These are phyloP conservation scores for Phytophthora podocarpi DNA, from an alignment of 352 stramenopile genomes.

Conservation along the genomic window DNA sequence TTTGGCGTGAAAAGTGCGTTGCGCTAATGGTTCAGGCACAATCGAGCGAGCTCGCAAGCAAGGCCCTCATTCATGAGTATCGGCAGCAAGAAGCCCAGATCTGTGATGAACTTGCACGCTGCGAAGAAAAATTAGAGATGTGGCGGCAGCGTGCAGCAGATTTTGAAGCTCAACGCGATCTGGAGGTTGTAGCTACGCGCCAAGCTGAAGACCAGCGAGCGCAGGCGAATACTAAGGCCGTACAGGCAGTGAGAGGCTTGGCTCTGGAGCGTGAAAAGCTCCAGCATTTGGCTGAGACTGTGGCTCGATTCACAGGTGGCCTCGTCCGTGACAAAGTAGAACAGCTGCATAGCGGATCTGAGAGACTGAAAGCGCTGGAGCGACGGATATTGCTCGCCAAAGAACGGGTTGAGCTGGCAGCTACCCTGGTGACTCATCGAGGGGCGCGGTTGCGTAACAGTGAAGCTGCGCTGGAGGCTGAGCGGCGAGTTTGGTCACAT, in stretches of 20 bases:
- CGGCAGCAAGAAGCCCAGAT: constrained; percentile 13
- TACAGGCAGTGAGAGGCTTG: constrained; percentile 57
- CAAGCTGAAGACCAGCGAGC: constrained; percentile 34
- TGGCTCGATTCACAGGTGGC: constrained; percentile 53
- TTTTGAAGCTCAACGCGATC: constrained; percentile 62
- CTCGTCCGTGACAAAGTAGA: constrained; percentile 58
- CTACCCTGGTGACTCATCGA: constrained; percentile 50
- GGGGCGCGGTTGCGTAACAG: constrained; percentile 68
- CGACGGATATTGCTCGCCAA: constrained; percentile 40
- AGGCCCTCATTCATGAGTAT: constrained; percentile 10
- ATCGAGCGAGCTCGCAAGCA: constrained; percentile 35
- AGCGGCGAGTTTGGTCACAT: constrained; percentile 43
- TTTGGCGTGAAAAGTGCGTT: constrained; percentile 68
- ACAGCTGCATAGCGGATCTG: constrained; percentile 29
- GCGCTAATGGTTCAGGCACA: constrained; percentile 63
- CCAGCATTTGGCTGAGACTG: constrained; percentile 43
- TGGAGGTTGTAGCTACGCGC: constrained; percentile 43
- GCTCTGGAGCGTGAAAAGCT: constrained; percentile 53
- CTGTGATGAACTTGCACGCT: constrained; percentile 11
- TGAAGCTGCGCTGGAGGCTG: constrained; percentile 60
- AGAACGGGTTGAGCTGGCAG: constrained; percentile 50
- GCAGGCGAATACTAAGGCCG: constrained; percentile 44
- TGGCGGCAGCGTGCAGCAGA: constrained; percentile 62
- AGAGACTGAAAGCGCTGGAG: constrained; percentile 47
- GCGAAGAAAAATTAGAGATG: constrained; percentile 43